Conservation (phyloP, 2,329 filamentous ascomycete genomes). For the Ophiocordyceps sinensis region DNA sequence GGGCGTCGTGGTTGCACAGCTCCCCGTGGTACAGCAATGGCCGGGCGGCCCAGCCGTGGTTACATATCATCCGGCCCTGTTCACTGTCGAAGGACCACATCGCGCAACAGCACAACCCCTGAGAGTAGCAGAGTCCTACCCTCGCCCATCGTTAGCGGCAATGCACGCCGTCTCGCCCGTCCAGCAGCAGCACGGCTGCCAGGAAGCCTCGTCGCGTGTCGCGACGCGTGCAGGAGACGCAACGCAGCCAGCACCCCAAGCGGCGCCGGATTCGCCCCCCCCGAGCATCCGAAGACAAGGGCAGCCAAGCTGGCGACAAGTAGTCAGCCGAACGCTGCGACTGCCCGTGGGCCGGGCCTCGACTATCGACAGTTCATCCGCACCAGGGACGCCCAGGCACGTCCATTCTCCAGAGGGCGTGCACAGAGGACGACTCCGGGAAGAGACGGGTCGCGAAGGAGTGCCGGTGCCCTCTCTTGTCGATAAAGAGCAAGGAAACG, state of each 20-base stretch:
- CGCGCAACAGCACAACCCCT: background rate
- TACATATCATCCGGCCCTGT: constrained; percentile 2
- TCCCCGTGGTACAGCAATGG: constrained; percentile 1
- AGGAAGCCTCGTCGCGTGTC: background rate
- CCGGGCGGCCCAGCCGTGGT: background rate
- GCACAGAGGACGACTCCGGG: background rate
- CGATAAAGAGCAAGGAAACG: background rate
- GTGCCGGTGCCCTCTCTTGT: background rate
- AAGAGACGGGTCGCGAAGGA: background rate
- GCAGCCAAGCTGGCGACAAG: constrained; percentile 13
- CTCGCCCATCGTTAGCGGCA: background rate
- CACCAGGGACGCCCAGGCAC: constrained; percentile 4
- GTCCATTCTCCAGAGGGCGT: constrained; percentile 1
- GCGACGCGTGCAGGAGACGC: background rate
- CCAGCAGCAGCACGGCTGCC: background rate
- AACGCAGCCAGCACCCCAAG: background rate
- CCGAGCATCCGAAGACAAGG: background rate
- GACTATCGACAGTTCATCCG: constrained; percentile 17
- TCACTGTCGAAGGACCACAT: background rate
- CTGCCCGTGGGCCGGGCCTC: constrained; percentile 19
- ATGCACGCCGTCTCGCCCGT: background rate
- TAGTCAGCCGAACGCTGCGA: constrained; percentile 11
- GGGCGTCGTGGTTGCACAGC: background rate
- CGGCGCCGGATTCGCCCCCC: background rate
- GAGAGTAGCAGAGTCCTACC: background rate